Percentiles rank a stretch among this genome's conserved stretches.
Evolutionary conservation across 2,329 filamentous ascomycete genomes (phyloP).

Genomic region (Colletotrichum caudatum): DNA sequence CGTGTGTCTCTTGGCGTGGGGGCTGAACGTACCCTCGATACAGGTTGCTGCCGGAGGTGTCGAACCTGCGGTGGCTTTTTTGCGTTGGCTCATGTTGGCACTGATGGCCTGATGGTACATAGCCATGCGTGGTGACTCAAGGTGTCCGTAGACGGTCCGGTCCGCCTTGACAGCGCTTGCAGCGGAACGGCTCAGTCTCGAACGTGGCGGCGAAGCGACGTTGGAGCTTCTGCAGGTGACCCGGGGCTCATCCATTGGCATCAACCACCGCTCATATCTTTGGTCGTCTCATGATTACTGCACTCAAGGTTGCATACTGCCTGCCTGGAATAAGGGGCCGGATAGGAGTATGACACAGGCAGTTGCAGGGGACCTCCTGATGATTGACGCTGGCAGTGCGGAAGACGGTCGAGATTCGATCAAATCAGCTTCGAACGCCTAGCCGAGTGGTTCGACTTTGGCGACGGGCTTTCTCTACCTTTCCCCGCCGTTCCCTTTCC

Average conservation of each 20-base stretch:
- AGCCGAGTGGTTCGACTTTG: not conserved
- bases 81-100: not conserved
- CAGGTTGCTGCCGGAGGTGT: not conserved
- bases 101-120: not conserved
- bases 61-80: not conserved
- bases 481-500: not conserved
- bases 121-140: not conserved
- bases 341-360: not conserved
- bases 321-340: not conserved
- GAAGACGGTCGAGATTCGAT: not conserved
- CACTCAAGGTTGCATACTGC: not conserved
- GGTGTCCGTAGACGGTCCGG: not conserved
- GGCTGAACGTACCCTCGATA: slow-evolving; percentile 2
- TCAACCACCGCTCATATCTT: too few relatives aligned
- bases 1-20: slow-evolving; percentile 5
- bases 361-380: not conserved
- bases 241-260: too few relatives aligned
- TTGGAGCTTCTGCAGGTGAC: not conserved
- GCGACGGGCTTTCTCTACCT: not conserved
- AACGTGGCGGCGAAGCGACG: not conserved
- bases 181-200: not conserved
- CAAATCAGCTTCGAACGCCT: not conserved
- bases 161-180: not conserved
- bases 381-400: not conserved
- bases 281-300: not conserved